Base-by-base conservation (phyloP, 148 eudicot genomes). In the Pharnaceum exiguum region DNA sequence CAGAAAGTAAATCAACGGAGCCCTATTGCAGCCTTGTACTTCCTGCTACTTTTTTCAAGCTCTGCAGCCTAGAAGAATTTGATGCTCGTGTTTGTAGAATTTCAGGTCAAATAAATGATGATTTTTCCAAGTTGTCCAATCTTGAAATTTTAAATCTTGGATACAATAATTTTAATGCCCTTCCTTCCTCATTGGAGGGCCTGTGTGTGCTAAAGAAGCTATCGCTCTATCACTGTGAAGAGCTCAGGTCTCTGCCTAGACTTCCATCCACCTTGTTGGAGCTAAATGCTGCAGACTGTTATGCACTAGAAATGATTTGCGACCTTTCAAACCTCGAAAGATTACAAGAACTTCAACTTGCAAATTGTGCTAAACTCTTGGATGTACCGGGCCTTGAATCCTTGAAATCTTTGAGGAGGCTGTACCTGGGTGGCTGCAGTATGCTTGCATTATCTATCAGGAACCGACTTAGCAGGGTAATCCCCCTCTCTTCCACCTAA, bases 341-440 rank as follows among this genome's bases (percentile, higher is more conserved):
- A 32, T 64, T 85, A 66, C 68, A 48, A 44, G 79, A 85, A 57
- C 29, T 85, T 57, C 64, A 62, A 55, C 77, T 85, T 16, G 36
- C 79, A 24, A 85, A 85, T 44, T 81, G 90, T 60, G 3, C 44
- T 30, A 81, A 77, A 59, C 30, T 84, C 33, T 10, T 28, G 17
- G 79, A 66, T 44, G 68, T 81, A 62, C 82, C 82, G 3, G 90
- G 90, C 32, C 68, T 84, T 39, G 80, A 76, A 59, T 55, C 45
- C 67, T 76, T 78, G 68, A 72, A 56, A 67, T 79, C 82, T 51
- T 59, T 84, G 59, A 76, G 73, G 64, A 72, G 75, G 62, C 46
- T 84, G 63, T 71, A 57, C 60, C 66, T 84, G 82, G 62, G 73
- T 47, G 82, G 87, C 23, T 84, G 90, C 47, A 58, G 67, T 60